Percentiles rank a stretch among this genome's conserved stretches.
phyloP scores from a whole-genome alignment of 2,329 filamentous ascomycete species.

The Aspergillus clavatus region DNA sequence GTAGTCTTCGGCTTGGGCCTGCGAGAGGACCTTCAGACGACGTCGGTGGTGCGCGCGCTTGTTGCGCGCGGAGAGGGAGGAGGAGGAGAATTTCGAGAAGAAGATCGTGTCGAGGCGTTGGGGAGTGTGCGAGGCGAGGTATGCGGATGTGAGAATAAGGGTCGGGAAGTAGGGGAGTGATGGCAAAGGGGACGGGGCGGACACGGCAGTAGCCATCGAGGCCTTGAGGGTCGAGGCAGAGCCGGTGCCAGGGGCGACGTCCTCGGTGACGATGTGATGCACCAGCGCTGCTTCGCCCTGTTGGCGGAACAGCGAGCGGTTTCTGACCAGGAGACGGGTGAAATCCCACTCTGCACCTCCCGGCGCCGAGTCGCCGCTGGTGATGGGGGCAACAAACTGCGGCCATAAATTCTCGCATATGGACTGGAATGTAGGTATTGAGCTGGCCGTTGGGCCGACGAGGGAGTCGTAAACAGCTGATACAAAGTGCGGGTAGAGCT shows the following conservation, averaged over 20 bases:
- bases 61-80: slow-evolving; percentile 39
- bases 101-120: slow-evolving; percentile 46
- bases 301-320: slow-evolving; percentile 42
- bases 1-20: slow-evolving; percentile 34
- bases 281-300: slow-evolving; percentile 43
- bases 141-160: slow-evolving; percentile 44
- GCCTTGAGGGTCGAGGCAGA: slow-evolving; percentile 11
- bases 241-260: slow-evolving; percentile 14
- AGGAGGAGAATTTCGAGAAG: slow-evolving; percentile 47
- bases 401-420: slow-evolving; percentile 76
- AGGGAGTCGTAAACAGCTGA: slow-evolving; percentile 83
- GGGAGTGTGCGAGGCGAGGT: slow-evolving; percentile 45
- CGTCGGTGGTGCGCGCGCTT: slow-evolving; percentile 43
- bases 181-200: slow-evolving; percentile 29
- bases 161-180: slow-evolving; percentile 45
- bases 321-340: slow-evolving; percentile 66
- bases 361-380: slow-evolving; percentile 56
- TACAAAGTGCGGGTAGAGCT: slow-evolving; percentile 63
- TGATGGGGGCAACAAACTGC: slow-evolving; percentile 72
- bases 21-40: slow-evolving; percentile 39
- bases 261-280: slow-evolving; percentile 37
- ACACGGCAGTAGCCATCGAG: slow-evolving; percentile 18
- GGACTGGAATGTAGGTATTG: slow-evolving; percentile 66
- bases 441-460: slow-evolving; percentile 72
- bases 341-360: slow-evolving; percentile 63